Base-by-base conservation (phyloP, 1,284 basidiomycete species). In the Ceratobasidium sp. region DNA sequence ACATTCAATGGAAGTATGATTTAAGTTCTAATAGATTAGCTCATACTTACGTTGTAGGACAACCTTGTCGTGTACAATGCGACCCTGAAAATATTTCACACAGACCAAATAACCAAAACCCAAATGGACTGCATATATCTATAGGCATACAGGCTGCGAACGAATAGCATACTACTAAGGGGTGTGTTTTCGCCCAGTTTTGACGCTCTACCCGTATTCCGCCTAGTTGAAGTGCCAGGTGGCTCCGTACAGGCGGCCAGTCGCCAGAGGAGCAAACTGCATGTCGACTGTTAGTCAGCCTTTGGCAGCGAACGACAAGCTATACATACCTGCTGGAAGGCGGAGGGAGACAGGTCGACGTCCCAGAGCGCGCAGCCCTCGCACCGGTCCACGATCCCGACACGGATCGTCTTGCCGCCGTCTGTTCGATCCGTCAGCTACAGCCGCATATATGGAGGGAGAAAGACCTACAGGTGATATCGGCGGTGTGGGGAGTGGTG, bases 221-320 rank as follows among this genome's bases (percentile, higher is more conserved):
- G 33, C 33, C n/a, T 68, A 68, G 48, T 52, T 68, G 66, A 68
- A 73, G 57, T 73, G 42, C 70, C 70, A 73, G 7, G 70, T 73
- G 52, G 57, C 70, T n/a, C 70, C 70, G n/a, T 61, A 73, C 1
- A 73, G 70, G n/a, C 57, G 70, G 23, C 57, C 70, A 62, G 56
- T 50, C n/a, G 57, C 56, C 1, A 73, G 57, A 10, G 70, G 70
- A 48, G 70, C 70, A 40, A 73, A 62, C 70, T 73, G 38, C 10
- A 61, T 13, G 38, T 2, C 48, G 26, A 33, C 17, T 3, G 12
- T 38, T 17, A 26, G 13, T 4, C 40, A 17, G n/a, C 33, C 33
- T 4, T 33, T 33, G 33, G n/a, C n/a, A n/a, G 33, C 33, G 3
- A 15, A 44, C 7, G 23, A 6, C 6, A 20, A 20, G n/a, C 28